Percentiles rank a stretch among this genome's conserved stretches.
Evolutionary conservation across 306 rosid species (phyloP).

Genomic region (Nissolia schottii): DNA sequence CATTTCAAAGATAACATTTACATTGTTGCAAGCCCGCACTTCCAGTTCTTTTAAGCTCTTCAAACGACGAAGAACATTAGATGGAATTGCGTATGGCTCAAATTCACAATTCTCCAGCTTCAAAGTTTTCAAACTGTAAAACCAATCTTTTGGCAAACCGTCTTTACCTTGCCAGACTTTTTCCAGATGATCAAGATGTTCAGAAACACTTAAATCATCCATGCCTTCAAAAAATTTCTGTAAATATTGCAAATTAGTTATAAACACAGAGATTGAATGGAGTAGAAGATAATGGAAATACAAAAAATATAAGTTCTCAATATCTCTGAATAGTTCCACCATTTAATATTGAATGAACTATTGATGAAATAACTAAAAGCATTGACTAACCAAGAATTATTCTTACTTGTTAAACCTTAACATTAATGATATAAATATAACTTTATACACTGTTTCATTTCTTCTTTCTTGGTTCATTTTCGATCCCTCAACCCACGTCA

Average conservation of each 20-base stretch:
- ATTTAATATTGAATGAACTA: no score
- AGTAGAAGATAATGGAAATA: no score
- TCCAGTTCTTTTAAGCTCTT: constrained; percentile 1
- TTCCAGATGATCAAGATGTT: not conserved
- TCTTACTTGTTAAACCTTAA: no score
- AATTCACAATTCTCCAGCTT: not conserved
- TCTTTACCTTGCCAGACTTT: not conserved
- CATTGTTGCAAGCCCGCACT: not conserved
- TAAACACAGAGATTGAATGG: no score
- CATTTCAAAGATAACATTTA: not conserved
- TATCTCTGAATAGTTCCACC: no score
- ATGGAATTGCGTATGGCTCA: not conserved
- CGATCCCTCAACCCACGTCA: no score
- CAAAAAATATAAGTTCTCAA: no score
- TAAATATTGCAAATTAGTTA: not conserved
- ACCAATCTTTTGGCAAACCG: not conserved
- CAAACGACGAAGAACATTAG: not conserved
- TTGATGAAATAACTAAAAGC: no score
- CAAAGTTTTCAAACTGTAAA: not conserved
- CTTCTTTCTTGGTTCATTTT: no score
- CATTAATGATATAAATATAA: not conserved
- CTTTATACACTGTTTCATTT: no score
- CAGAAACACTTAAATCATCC: not conserved
- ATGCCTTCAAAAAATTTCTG: constrained; percentile 12
- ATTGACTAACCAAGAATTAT: no score